These are phyloP conservation scores for Cutaneotrichosporon cutaneum DNA, from an alignment of 1,284 basidiomycete species.

Conservation along the genomic window DNA sequence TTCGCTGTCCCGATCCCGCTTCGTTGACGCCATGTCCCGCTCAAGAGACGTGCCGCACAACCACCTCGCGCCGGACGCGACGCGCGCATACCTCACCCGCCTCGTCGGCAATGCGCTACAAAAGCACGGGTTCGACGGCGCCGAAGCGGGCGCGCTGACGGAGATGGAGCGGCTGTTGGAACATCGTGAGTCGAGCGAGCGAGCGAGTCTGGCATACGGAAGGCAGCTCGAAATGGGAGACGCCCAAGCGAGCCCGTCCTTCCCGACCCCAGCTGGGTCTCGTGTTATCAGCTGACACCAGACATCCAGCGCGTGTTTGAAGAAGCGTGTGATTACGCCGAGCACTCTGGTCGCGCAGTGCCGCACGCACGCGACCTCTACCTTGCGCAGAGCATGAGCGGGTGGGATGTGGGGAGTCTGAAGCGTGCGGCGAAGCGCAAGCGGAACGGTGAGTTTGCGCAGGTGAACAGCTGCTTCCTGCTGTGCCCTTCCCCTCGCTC, in stretches of 20 bases:
- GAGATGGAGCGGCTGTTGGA: conserved; percentile 47
- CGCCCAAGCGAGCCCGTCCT: too few species aligned
- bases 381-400: conserved; percentile 32
- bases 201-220: too few species aligned
- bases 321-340: conserved; percentile 34
- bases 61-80: conserved; percentile 19
- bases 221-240: too few species aligned
- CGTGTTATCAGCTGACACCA: conserved; percentile 25
- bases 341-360: conserved; percentile 27
- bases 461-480: not conserved
- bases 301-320: conserved; percentile 44
- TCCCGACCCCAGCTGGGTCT: too few species aligned
- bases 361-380: conserved; percentile 37
- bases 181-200: conserved; percentile 35
- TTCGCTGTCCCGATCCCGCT: not conserved
- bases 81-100: conserved; percentile 34
- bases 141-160: conserved; percentile 44
- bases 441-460: conserved; percentile 29
- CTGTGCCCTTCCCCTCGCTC: not conserved
- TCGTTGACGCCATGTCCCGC: not conserved
- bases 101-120: conserved; percentile 33
- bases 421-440: conserved; percentile 35
- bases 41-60: not conserved
- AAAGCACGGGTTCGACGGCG: conserved; percentile 41
- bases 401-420: conserved; percentile 25